These are phyloP conservation scores for Ganoderma resinaceum DNA, from an alignment of 1,284 basidiomycete species.

Conservation along the genomic window DNA sequence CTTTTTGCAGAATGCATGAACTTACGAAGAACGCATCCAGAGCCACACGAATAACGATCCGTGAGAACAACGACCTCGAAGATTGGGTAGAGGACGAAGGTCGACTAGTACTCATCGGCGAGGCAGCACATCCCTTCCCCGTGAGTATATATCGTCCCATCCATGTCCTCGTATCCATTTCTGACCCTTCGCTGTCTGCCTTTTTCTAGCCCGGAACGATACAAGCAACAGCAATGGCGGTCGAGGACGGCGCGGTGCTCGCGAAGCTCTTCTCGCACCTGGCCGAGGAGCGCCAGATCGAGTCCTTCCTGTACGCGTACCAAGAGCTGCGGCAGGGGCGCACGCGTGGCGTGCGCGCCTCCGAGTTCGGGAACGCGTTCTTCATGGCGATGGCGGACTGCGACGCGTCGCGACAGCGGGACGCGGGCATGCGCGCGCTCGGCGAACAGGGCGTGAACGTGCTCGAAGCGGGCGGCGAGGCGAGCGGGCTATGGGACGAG, in stretches of 20 bases:
- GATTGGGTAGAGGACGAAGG: slow-evolving; percentile 40
- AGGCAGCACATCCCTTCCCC: slow-evolving; percentile 59
- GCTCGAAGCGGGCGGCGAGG: slow-evolving; percentile 38
- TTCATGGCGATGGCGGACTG: slow-evolving; percentile 30
- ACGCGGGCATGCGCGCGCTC: slow-evolving; percentile 49
- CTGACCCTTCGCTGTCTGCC: slow-evolving; percentile 33
- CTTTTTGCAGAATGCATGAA: slow-evolving; percentile 46
- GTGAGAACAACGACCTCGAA: slow-evolving; percentile 34
- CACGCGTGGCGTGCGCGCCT: slow-evolving; percentile 24
- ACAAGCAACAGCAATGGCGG: slow-evolving; percentile 51
- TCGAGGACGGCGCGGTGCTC: slow-evolving; percentile 63
- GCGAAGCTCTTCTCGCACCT: slow-evolving; percentile 66
- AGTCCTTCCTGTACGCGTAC: slow-evolving; percentile 57
- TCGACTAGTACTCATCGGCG: slow-evolving; percentile 37
- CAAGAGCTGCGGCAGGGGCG: slow-evolving; percentile 52
- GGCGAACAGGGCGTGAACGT: slow-evolving; percentile 46
- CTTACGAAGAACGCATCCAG: slow-evolving; percentile 37
- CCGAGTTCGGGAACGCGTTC: slow-evolving; percentile 31
- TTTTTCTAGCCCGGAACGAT: slow-evolving; percentile 37
- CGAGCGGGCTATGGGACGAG: slow-evolving; percentile 38
- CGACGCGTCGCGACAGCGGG: slow-evolving; percentile 47
- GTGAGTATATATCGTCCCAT: slow-evolving; percentile 44
- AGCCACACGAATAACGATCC: slow-evolving; percentile 25
- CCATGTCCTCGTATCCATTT: slow-evolving; percentile 33
- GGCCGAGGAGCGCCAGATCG: slow-evolving; percentile 55